Evolutionary conservation across 768 basidiomycete species (phyloP).

Genomic region (Coprinellus aureogranulatus): DNA sequence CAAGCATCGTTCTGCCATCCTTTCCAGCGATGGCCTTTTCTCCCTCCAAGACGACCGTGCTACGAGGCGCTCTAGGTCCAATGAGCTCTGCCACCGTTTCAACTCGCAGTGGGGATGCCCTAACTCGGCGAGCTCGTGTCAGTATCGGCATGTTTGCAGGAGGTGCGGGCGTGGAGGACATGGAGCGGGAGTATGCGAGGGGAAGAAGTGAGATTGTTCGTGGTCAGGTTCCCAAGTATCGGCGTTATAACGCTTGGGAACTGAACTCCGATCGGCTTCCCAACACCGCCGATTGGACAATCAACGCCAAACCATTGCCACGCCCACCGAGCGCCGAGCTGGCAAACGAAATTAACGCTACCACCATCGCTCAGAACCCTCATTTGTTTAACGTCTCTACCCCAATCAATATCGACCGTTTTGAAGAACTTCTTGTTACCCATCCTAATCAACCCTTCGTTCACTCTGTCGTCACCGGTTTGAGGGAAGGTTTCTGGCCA

Average conservation of each 20-base stretch:
- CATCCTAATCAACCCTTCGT: conserved; percentile 31
- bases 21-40: not conserved
- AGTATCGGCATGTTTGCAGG: not conserved
- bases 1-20: conserved; percentile 11
- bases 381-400: conserved; percentile 21
- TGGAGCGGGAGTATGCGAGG: not conserved
- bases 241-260: no score
- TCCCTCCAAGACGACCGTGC: not conserved
- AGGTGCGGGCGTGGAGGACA: not conserved
- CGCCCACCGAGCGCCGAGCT: not conserved
- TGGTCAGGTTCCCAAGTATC: no score
- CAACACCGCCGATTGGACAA: no score
- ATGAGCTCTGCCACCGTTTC: not conserved
- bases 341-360: no score
- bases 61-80: not conserved
- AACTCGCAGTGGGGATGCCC: not conserved
- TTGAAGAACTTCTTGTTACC: conserved; percentile 16
- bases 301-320: not conserved
- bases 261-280: no score
- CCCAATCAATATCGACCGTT: conserved; percentile 19
- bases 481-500: conserved; percentile 32
- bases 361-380: conserved; percentile 1
- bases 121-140: not conserved
- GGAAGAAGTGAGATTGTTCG: not conserved
- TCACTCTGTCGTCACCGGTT: conserved; percentile 17